Evolutionary conservation across 23 red algal species (phyloP).

Genomic region (Gracilariopsis chorda): DNA sequence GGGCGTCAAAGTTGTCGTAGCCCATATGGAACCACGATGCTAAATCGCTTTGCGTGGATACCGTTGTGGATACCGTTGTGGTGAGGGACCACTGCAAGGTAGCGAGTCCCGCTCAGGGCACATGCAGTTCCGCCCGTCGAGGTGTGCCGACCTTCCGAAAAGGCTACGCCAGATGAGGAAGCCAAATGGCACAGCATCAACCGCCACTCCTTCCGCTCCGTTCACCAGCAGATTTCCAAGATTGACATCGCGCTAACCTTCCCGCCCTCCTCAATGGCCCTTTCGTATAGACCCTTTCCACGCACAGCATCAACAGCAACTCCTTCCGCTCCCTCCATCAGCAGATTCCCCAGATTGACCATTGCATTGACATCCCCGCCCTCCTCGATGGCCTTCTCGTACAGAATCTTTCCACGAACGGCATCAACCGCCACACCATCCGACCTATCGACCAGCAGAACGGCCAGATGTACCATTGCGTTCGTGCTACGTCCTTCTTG

Average conservation of each 20-base stretch:
- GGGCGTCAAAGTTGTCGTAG: too few relatives aligned
- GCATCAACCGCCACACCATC: background rate
- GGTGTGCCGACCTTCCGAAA: too few relatives aligned
- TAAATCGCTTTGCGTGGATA: too few relatives aligned
- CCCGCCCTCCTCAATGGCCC: background rate
- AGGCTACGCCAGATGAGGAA: too few relatives aligned
- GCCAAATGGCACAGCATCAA: background rate
- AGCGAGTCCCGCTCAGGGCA: too few relatives aligned
- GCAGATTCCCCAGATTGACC: background rate
- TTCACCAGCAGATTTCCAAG: background rate
- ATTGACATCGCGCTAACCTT: background rate
- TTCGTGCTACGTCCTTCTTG: background rate
- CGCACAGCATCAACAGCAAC: background rate
- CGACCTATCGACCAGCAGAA: background rate
- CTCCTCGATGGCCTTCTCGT: background rate
- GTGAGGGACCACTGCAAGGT: too few relatives aligned
- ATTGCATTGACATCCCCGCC: background rate
- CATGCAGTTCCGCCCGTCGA: too few relatives aligned
- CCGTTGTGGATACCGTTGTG: too few relatives aligned
- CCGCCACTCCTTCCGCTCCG: background rate
- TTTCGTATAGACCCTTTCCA: background rate
- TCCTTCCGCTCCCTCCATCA: background rate
- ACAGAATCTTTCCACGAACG: background rate
- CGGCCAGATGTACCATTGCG: background rate
- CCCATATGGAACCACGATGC: too few relatives aligned